Percentiles rank a stretch among this genome's conserved stretches.
Conservation (phyloP, 331 rosid species). For the Quercus lobata region DNA sequence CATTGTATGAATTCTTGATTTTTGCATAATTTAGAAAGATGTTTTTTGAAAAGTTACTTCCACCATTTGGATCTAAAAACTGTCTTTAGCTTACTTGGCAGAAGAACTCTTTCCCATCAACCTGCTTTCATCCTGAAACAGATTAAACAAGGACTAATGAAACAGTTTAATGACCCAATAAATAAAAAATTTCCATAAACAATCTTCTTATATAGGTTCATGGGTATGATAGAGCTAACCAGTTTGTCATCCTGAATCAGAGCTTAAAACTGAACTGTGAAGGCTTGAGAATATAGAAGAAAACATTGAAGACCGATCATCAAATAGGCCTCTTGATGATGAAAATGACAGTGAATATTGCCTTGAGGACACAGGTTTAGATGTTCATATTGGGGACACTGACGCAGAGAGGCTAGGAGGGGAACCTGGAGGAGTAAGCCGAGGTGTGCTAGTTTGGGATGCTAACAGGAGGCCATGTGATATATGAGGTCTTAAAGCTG, state of each 20-base stretch:
- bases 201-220: neutral
- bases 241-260: constrained; percentile 44
- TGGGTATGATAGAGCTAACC: constrained; percentile 34
- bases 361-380: constrained; percentile 70
- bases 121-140: constrained; percentile 66
- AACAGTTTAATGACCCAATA: neutral
- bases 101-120: constrained; percentile 92
- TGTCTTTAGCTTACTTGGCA: constrained; percentile 84
- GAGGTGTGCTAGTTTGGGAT: constrained; percentile 71
- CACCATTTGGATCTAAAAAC: neutral
- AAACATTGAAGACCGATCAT: constrained; percentile 48
- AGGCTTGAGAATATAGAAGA: constrained; percentile 32
- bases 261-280: constrained; percentile 39
- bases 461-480: constrained; percentile 57
- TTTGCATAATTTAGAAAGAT: neutral
- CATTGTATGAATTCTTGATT: neutral
- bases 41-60: too few species aligned
- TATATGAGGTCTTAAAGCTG: constrained; percentile 48
- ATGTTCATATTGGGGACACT: constrained; percentile 67
- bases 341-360: constrained; percentile 65
- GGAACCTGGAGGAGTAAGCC: constrained; percentile 63
- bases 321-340: constrained; percentile 60
- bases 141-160: neutral
- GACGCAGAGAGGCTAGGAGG: constrained; percentile 68
- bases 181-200: neutral